Evolutionary conservation across 2,329 filamentous ascomycete genomes (phyloP).

Genomic region (Fusarium dlaminii): DNA sequence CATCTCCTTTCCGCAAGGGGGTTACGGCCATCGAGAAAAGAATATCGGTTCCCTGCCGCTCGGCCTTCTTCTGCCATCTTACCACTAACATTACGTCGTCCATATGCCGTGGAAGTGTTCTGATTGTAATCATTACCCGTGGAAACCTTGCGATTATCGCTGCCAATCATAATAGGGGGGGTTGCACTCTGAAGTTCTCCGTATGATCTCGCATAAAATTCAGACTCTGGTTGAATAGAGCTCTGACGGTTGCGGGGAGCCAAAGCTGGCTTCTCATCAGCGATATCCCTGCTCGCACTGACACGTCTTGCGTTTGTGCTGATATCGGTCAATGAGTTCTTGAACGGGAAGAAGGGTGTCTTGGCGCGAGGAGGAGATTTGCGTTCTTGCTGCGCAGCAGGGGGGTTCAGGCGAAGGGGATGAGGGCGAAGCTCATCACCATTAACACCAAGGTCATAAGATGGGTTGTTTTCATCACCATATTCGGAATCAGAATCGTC

Average conservation of each 20-base stretch:
- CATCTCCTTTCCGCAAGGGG: slow-evolving; percentile 25
- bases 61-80: slow-evolving; percentile 78
- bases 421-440: slow-evolving; percentile 55
- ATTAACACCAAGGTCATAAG: slow-evolving; percentile 43
- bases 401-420: slow-evolving; percentile 63
- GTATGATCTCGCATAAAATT: slow-evolving; percentile 67
- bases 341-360: slow-evolving; percentile 35
- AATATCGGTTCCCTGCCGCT: slow-evolving; percentile 45
- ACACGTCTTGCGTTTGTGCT: slow-evolving; percentile 56
- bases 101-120: slow-evolving; percentile 46
- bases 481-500: slow-evolving; percentile 54
- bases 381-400: slow-evolving; percentile 15
- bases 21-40: slow-evolving; percentile 34
- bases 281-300: slow-evolving; percentile 57
- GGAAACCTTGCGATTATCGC: slow-evolving; percentile 62
- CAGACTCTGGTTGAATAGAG: slow-evolving; percentile 59
- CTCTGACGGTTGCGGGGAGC: slow-evolving; percentile 46
- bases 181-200: slow-evolving; percentile 64
- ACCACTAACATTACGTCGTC: slow-evolving; percentile 73
- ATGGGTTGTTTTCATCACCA: slow-evolving; percentile 49
- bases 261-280: slow-evolving; percentile 49
- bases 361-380: slow-evolving; percentile 29
- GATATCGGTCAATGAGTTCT: slow-evolving; percentile 55
- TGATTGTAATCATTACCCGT: slow-evolving; percentile 66
- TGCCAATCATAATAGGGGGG: slow-evolving; percentile 64